Conservation (phyloP, 345 rosid species). For the Garcia nutans region DNA sequence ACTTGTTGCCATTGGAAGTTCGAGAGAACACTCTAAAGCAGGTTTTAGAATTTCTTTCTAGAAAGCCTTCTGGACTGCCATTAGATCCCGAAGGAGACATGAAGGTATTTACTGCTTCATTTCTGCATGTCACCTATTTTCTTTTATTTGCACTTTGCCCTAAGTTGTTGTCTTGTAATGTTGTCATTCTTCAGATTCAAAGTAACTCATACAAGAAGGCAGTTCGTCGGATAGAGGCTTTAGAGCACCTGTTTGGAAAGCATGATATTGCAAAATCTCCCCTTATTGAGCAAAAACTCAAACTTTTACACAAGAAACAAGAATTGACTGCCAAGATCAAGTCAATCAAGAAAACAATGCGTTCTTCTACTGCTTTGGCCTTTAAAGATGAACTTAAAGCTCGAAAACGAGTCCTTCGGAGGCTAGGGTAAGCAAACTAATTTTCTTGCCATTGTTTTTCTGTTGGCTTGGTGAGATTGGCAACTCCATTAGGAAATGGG, state of each 20-base stretch:
- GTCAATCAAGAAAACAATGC: conserved; percentile 68
- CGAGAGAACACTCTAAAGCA: conserved; percentile 87
- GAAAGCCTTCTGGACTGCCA: conserved; percentile 73
- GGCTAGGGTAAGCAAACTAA: conserved; percentile 65
- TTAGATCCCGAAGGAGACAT: conserved; percentile 83
- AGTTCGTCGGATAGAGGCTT: conserved; percentile 74
- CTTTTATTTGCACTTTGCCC: not conserved
- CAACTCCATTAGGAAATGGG: not conserved
- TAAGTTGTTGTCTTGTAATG: conserved; percentile 1
- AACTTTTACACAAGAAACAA: conserved; percentile 72
- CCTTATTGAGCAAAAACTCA: conserved; percentile 70
- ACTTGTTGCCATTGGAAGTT: conserved; percentile 80
- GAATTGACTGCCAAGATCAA: conserved; percentile 76
- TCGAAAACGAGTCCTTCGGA: conserved; percentile 88
- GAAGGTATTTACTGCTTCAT: conserved; percentile 48
- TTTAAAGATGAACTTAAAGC: conserved; percentile 98
- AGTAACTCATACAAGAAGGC: conserved; percentile 76
- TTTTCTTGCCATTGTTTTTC: not conserved
- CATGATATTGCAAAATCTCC: conserved; percentile 92
- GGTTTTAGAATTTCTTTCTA: conserved; percentile 72
- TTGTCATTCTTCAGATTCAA: conserved; percentile 50
- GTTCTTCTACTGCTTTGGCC: conserved; percentile 75
- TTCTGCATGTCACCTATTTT: not conserved
- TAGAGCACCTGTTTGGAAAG: conserved; percentile 79
- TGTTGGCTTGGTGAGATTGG: not conserved